Conservation (phyloP, 179 eudicot species). For the Patellifolia procumbens region DNA sequence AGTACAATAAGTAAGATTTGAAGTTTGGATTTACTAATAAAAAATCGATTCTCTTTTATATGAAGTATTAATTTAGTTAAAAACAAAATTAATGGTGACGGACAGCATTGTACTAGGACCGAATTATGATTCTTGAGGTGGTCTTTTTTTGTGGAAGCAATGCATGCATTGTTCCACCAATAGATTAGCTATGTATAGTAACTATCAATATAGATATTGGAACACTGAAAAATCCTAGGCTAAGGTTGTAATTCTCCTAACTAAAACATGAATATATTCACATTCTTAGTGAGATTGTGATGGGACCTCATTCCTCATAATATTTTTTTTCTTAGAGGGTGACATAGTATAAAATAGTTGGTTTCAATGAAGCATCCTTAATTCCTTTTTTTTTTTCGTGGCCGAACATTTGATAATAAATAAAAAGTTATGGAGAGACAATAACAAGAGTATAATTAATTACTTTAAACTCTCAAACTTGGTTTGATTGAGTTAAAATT, state of each 20-base stretch:
- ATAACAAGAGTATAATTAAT: too few species aligned
- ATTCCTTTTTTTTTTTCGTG: background rate
- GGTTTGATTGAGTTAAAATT: too few species aligned
- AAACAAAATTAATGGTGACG: too few species aligned
- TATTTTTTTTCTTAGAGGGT: too few species aligned
- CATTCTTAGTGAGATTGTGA: conserved; percentile 1
- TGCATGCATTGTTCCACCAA: background rate
- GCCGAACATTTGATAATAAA: background rate
- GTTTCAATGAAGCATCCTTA: background rate
- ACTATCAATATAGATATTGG: background rate
- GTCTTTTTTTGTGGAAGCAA: background rate
- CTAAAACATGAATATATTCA: background rate
- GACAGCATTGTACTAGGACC: too few species aligned
- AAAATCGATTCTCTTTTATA: too few species aligned
- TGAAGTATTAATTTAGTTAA: too few species aligned
- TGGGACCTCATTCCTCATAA: too few species aligned
- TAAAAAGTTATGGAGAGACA: background rate
- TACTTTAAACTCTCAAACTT: too few species aligned
- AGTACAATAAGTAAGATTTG: too few species aligned
- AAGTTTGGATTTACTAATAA: too few species aligned
- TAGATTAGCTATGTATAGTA: background rate
- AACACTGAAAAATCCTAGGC: background rate
- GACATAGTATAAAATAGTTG: background rate
- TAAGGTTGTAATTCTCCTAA: background rate
- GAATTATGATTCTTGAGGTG: too few species aligned